phyloP scores from a whole-genome alignment of 495 filamentous ascomycete genomes.

The Penicillium chermesinum region DNA sequence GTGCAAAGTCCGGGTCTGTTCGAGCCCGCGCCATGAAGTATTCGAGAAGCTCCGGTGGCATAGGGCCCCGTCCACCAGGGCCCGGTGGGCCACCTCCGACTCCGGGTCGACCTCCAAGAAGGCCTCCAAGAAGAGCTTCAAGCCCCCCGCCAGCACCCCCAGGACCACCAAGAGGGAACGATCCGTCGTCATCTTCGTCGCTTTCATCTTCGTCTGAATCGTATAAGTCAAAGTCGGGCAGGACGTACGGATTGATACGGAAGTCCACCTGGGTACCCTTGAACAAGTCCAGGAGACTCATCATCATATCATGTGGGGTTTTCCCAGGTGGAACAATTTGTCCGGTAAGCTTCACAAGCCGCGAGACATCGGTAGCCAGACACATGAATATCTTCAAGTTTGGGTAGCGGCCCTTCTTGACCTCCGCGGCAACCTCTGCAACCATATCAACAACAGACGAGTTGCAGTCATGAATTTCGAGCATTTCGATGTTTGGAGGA shows the following conservation, averaged over 20 bases:
- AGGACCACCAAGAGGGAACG: background rate
- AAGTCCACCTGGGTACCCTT: constrained; percentile 23
- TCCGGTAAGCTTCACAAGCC: constrained; percentile 17
- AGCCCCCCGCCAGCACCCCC: background rate
- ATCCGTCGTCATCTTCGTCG: background rate
- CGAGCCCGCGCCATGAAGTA: constrained; percentile 4
- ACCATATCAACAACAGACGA: constrained; percentile 16
- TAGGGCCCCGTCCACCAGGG: background rate
- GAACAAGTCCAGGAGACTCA: constrained; percentile 18
- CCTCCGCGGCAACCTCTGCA: constrained; percentile 19
- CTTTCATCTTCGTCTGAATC: constrained; percentile 3
- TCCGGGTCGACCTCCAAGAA: background rate
- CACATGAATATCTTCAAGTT: constrained; percentile 2
- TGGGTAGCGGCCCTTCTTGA: constrained; percentile 16
- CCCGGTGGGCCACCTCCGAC: too few relatives aligned
- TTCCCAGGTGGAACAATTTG: constrained; percentile 19
- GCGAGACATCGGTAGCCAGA: constrained; percentile 11
- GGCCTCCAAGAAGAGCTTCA: background rate
- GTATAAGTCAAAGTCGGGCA: too few relatives aligned
- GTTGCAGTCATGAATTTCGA: constrained; percentile 22
- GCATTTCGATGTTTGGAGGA: constrained; percentile 10
- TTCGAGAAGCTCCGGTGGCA: constrained; percentile 4
- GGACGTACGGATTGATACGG: constrained; percentile 12
- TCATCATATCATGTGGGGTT: constrained; percentile 18
- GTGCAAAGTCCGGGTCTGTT: constrained; percentile 11